Evolutionary conservation across 2,329 filamentous ascomycete genomes (phyloP), one percentile per base, ranked within the genome.

Genomic region (Byssothecium circinans): DNA sequence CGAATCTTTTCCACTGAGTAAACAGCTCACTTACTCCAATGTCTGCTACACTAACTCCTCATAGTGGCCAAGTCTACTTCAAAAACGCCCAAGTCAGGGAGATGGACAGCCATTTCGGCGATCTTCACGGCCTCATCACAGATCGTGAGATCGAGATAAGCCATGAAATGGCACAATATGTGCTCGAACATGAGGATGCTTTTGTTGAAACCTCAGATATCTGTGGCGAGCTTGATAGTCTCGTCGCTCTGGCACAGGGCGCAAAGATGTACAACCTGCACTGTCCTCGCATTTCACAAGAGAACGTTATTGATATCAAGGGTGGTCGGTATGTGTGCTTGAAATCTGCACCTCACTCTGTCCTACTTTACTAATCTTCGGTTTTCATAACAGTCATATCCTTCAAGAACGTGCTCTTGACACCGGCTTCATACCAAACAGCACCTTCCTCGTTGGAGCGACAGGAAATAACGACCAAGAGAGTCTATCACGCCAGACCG

Each of bases 91-190:
- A 85, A 47, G 95, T 95, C 86, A 79, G 76, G 48, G 85, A 91
- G 53, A 81, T 99, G 70, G 92, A 97, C 62, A 77, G 81, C 8
- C 81, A 87, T 47, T 85, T 90, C 56, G 94, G 94, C 10, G 92
- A 97, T 67, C 80, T 95, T 23, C 92, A 92, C 60, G 85, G 87
- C 30, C 79, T 83, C 47, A 96, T 99, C 46, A 88, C 88, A 87
- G 91, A 96, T 62, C 84, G 83, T 45, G 92, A 99, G 67, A 91
- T 96, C 36, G 89, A 96, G 57, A 88, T 97, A 35, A 80, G 94
- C 0, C 87, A 96, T 60, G 76, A 81, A 3, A 81, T 99, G 23
- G 84, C 88, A 1, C 82, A 87, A 38, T 78, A 77, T 30, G 76
- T 96, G 14, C 74, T 96, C 0, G 75, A 83, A 52, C 82, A 88